Percentiles rank a stretch among this genome's conserved stretches.
phyloP scores from a whole-genome alignment of 192 early-diverging fungal species.

The Tieghemiomyces parasiticus region DNA sequence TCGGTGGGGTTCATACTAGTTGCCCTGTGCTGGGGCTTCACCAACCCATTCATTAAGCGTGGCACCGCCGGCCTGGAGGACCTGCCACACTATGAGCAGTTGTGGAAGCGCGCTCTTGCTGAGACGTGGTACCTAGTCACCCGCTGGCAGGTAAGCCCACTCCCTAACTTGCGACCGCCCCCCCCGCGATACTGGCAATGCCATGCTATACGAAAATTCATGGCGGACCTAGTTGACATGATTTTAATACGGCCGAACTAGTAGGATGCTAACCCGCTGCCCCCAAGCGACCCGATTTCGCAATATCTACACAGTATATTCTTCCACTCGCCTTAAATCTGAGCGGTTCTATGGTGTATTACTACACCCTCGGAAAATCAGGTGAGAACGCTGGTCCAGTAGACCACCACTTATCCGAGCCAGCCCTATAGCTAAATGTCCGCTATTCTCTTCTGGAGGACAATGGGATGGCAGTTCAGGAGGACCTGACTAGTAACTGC shows the following conservation, averaged over 20 bases:
- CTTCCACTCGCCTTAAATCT: slow-evolving; percentile 79
- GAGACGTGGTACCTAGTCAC: slow-evolving; percentile 67
- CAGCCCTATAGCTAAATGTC: too few species aligned
- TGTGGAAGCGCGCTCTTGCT: slow-evolving; percentile 38
- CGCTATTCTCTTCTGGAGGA: too few species aligned
- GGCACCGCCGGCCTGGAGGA: slow-evolving; percentile 68
- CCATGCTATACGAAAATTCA: too few species aligned
- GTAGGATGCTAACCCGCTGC: too few species aligned
- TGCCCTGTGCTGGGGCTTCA: slow-evolving; percentile 87
- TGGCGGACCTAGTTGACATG: too few species aligned
- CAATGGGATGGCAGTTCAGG: too few species aligned
- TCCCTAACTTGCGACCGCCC: neutral
- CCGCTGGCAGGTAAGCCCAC: slow-evolving; percentile 53
- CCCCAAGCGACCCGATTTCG: too few species aligned
- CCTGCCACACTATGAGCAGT: slow-evolving; percentile 34
- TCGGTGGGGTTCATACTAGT: slow-evolving; percentile 38
- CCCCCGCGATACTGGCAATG: neutral
- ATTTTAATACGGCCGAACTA: too few species aligned
- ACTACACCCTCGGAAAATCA: slow-evolving; percentile 72
- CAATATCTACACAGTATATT: slow-evolving; percentile 48
- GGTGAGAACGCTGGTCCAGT: too few species aligned
- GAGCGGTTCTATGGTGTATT: slow-evolving; percentile 83
- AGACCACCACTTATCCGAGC: too few species aligned
- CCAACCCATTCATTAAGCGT: slow-evolving; percentile 90
- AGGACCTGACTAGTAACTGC: too few species aligned